Evolutionary conservation across 2,329 filamentous ascomycete species (phyloP).

Genomic region (Harringtonia aguacate): DNA sequence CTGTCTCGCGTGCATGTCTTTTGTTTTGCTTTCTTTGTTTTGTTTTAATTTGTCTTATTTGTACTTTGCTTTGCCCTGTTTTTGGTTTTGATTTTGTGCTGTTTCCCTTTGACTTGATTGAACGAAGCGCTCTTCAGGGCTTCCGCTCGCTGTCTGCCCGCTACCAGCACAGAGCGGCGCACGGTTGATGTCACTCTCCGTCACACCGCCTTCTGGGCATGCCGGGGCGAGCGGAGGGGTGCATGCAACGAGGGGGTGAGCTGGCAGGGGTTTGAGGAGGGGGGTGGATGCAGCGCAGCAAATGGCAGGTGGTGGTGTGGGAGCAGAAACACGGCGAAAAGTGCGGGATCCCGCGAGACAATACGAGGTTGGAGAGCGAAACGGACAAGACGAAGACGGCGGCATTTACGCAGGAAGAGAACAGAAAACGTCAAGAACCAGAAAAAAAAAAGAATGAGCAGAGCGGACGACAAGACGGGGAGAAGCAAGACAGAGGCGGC

Average conservation of each 20-base stretch:
- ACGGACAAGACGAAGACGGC: too few relatives aligned
- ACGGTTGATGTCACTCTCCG: neutral
- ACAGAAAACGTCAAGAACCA: too few relatives aligned
- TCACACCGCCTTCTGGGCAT: neutral
- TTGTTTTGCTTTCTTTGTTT: neutral
- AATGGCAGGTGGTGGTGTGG: neutral
- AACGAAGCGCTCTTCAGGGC: too few relatives aligned
- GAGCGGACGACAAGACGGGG: too few relatives aligned
- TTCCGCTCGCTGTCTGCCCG: neutral
- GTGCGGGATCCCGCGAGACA: neutral
- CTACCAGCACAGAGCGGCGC: too few relatives aligned
- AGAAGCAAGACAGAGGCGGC: too few relatives aligned
- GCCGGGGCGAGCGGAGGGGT: neutral
- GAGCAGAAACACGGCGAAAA: neutral
- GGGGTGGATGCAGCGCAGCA: neutral
- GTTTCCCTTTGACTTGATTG: neutral
- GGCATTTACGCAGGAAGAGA: too few relatives aligned
- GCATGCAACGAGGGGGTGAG: neutral
- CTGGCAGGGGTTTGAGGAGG: neutral
- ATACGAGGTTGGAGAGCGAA: too few relatives aligned
- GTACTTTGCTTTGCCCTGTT: slow-evolving; percentile 2
- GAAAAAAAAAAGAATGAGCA: too few relatives aligned
- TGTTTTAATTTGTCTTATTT: neutral
- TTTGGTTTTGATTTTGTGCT: slow-evolving; percentile 13
- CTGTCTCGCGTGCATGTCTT: neutral